These are phyloP conservation scores for Penicillium steckii DNA, from an alignment of 495 filamentous ascomycete genomes.

Conservation along the genomic window DNA sequence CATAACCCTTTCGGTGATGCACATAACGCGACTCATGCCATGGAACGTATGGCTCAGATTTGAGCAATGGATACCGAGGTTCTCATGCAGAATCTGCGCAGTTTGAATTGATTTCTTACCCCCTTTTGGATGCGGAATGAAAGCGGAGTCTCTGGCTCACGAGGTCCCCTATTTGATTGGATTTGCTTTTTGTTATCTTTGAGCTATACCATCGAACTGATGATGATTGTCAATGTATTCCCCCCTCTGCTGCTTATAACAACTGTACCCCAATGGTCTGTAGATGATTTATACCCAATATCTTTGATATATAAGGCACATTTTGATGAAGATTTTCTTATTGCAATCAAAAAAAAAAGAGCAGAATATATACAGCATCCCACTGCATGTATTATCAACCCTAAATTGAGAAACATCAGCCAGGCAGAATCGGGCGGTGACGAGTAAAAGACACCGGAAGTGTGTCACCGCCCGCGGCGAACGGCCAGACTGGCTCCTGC, in stretches of 20 bases:
- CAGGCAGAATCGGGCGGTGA: not conserved
- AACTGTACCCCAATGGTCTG: not conserved
- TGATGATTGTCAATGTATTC: not conserved
- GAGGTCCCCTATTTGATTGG: not conserved
- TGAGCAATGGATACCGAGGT: slow-evolving; percentile 12
- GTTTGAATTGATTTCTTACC: slow-evolving; percentile 9
- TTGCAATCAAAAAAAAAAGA: too few relatives aligned
- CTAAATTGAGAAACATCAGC: too few relatives aligned
- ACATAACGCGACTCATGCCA: slow-evolving; percentile 27
- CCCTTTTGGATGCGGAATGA: not conserved
- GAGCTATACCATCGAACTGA: not conserved
- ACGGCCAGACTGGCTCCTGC: slow-evolving; percentile 39
- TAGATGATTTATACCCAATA: not conserved
- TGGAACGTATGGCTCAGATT: slow-evolving; percentile 12
- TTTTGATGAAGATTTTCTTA: not conserved
- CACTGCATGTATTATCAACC: too few relatives aligned
- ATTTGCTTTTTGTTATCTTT: not conserved
- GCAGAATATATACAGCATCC: too few relatives aligned
- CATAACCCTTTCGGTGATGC: slow-evolving; percentile 31
- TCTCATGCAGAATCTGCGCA: slow-evolving; percentile 14
- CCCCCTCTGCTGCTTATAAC: not conserved
- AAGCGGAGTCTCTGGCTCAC: not conserved
- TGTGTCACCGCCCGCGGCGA: slow-evolving; percentile 39
- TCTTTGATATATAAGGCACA: not conserved
- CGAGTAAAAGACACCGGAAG: too few relatives aligned